Conservation (phyloP, 2,329 filamentous ascomycete genomes). For the Aspergillus arachidicola region DNA sequence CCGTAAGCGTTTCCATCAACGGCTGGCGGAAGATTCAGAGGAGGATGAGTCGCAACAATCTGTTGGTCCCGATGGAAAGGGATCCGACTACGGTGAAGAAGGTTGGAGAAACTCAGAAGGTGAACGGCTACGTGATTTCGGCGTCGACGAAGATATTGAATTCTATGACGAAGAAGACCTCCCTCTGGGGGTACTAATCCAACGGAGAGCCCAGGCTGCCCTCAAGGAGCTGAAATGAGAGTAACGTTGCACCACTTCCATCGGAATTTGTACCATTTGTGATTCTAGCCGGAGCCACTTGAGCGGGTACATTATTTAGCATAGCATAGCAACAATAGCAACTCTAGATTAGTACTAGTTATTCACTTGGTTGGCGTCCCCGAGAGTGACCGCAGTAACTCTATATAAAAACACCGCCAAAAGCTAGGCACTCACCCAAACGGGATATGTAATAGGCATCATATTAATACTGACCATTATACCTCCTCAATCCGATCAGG, state of each 20-base stretch:
- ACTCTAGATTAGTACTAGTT: not conserved
- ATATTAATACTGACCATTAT: not conserved
- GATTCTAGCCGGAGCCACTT: not conserved
- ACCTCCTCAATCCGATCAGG: not conserved
- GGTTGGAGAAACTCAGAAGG: slow-evolving; percentile 66
- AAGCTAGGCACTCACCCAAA: not conserved
- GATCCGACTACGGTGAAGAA: slow-evolving; percentile 56
- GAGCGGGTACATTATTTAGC: not conserved
- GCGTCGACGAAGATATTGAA: slow-evolving; percentile 65
- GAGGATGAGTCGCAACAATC: slow-evolving; percentile 23
- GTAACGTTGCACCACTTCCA: not conserved
- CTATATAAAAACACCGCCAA: not conserved
- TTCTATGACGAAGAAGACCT: slow-evolving; percentile 67
- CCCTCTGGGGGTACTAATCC: slow-evolving; percentile 58
- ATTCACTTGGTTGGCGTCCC: not conserved
- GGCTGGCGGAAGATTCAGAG: slow-evolving; percentile 28
- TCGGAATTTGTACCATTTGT: not conserved
- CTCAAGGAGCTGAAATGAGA: not conserved
- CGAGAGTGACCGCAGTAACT: not conserved
- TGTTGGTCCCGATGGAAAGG: slow-evolving; percentile 20
- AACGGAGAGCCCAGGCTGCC: slow-evolving; percentile 32
- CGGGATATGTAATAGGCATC: not conserved
- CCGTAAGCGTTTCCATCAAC: slow-evolving; percentile 46
- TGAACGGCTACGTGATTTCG: slow-evolving; percentile 64
- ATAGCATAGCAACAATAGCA: not conserved